Evolutionary conservation across 345 rosid genomes (phyloP), one percentile per base, ranked within the genome.

Genomic region (Barbarea vulgaris): DNA sequence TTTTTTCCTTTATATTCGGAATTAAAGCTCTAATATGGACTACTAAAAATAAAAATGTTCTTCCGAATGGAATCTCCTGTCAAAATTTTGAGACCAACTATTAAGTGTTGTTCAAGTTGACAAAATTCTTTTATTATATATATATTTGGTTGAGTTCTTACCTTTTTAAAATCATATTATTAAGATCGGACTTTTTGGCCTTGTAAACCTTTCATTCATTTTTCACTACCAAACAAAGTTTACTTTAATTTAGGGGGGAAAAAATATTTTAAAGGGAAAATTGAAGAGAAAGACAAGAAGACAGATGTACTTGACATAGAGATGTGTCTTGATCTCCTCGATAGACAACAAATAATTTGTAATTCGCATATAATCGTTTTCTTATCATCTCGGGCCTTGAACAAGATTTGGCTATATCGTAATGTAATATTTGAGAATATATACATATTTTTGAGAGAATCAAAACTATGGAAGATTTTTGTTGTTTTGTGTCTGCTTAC

Each of bases 271-370:
- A 57, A 77, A 57, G 61, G 58, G 7, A 56, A 57, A 51, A 14
- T 34, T 10, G 25, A 34, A 48, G 60, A 72, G 48, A 58, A 60
- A 42, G 65, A 72, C 72, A 72, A 72, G 64, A 52, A 67, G 78
- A 78, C 78, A 78, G 81, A 73, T 78, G 81, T 60, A 57, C 69
- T 65, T 48, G 72, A 60, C 77, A 64, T 37, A 57, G 21, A 77
- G 67, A 60, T 78, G 39, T 78, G 81, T 58, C 77, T 78, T 78
- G 77, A 78, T 66, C 69, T 60, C 64, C 73, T 66, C 77, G 74
- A 30, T 52, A 27, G 37, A 64, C 64, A 72, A 51, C 72, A 66
- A 78, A 28, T 22, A 21, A 55, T 28, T 42, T 73, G 44, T 42
- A 60, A 66, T 67, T 78, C 65, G 44, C 51, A 60, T 51, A 66